Conservation (phyloP, 176 grass and related monocot genomes). For the maize (Zea mays) region Zm-B73-REFERENCE-NAM-5.0 NC_050101.1:107285501-107286000, state of each 20-base stretch:
- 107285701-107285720: too few relatives aligned
- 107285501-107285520: constrained; percentile 44
- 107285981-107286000: constrained; percentile 49
- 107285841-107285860: constrained; percentile 60
- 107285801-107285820: constrained; percentile 62
- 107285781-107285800: constrained; percentile 44
- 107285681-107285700: neutral
- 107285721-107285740: constrained; percentile 27
- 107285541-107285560: constrained; percentile 43
- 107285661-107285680: constrained; percentile 19
- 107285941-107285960: neutral
- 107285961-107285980: constrained; percentile 46
- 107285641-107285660: constrained; percentile 48
- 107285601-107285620: constrained; percentile 50
- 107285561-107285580: constrained; percentile 62
- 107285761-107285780: constrained; percentile 45
- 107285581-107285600: constrained; percentile 56
- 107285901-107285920: constrained; percentile 7
- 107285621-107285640: constrained; percentile 54
- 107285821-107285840: constrained; percentile 58
- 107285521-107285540: constrained; percentile 18
- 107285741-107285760: constrained; percentile 63
- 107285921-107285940: neutral
- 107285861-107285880: neutral
- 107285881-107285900: constrained; percentile 26